Conservation (phyloP, 2,329 filamentous ascomycete species). For the Colletotrichum sansevieriae region DNA sequence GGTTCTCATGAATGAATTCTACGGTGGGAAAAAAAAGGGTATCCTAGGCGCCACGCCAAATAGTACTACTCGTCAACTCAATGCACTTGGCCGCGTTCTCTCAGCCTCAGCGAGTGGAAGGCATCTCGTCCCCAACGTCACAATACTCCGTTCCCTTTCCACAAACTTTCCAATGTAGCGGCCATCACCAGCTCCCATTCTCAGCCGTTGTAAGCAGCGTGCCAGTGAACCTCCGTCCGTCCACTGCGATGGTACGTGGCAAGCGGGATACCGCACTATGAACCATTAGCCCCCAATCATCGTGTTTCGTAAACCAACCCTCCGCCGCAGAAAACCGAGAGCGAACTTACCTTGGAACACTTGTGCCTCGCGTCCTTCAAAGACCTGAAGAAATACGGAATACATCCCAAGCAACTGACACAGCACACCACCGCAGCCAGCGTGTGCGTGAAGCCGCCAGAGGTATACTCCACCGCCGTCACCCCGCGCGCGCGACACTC, state of each 20-base stretch:
- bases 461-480: slow-evolving; percentile 42
- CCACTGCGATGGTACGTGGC: slow-evolving; percentile 46
- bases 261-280: slow-evolving; percentile 44
- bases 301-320: neutral
- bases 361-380: slow-evolving; percentile 45
- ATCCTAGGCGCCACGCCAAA: slow-evolving; percentile 21
- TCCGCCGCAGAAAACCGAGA: neutral
- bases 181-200: neutral
- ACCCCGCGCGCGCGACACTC: slow-evolving; percentile 44
- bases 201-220: slow-evolving; percentile 21
- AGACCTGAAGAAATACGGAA: slow-evolving; percentile 43
- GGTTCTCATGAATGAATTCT: neutral
- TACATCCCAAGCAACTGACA: slow-evolving; percentile 44
- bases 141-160: too few relatives aligned
- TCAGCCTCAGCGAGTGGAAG: too few relatives aligned
- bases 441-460: slow-evolving; percentile 44
- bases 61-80: neutral
- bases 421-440: slow-evolving; percentile 44
- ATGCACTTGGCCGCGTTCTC: neutral
- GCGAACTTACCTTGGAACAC: slow-evolving; percentile 42
- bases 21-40: slow-evolving; percentile 14
- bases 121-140: too few relatives aligned
- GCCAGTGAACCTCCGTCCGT: slow-evolving; percentile 44
- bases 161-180: too few relatives aligned
- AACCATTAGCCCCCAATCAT: neutral